phyloP scores from a whole-genome alignment of 768 basidiomycete genomes.

The Mrakia frigida region DNA sequence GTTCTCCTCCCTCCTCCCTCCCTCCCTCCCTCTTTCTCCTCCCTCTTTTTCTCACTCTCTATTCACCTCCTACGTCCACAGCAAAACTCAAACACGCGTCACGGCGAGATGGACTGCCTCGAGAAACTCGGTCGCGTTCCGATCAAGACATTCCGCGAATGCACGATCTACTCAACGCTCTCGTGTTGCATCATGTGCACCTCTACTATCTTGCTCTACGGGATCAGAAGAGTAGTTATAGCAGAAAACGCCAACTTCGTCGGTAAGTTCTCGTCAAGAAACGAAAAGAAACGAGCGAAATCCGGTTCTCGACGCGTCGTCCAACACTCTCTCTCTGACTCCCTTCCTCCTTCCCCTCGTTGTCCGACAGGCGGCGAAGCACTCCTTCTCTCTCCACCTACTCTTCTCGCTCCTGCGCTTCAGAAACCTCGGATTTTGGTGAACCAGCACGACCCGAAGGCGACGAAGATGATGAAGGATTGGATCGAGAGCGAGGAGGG shows the following conservation, averaged over 20 bases:
- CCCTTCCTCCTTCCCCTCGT: background rate
- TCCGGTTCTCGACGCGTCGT: background rate
- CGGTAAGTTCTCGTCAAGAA: constrained; percentile 1
- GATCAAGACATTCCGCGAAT: constrained; percentile 16
- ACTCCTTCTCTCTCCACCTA: constrained; percentile 20
- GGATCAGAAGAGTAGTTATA: constrained; percentile 21
- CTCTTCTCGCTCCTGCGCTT: background rate
- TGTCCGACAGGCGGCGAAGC: constrained; percentile 20
- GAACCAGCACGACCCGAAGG: constrained; percentile 22
- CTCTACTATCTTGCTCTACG: constrained; percentile 7
- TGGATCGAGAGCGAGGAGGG: constrained; percentile 30
- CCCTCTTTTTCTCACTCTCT: background rate
- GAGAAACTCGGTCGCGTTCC: constrained; percentile 26
- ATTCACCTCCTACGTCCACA: too few species aligned
- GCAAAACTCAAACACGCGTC: constrained; percentile 25
- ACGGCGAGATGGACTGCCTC: constrained; percentile 29
- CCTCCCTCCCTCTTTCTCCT: too few species aligned
- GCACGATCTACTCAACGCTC: constrained; percentile 22
- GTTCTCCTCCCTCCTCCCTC: too few species aligned
- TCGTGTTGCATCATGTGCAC: constrained; percentile 24
- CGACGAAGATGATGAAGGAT: constrained; percentile 18
- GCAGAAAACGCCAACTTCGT: constrained; percentile 31
- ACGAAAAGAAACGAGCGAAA: background rate
- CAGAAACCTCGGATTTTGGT: constrained; percentile 25
- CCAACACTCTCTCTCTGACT: background rate